Base-by-base conservation (phyloP, 2,329 filamentous ascomycete genomes). In the Tolypocladium album region DNA sequence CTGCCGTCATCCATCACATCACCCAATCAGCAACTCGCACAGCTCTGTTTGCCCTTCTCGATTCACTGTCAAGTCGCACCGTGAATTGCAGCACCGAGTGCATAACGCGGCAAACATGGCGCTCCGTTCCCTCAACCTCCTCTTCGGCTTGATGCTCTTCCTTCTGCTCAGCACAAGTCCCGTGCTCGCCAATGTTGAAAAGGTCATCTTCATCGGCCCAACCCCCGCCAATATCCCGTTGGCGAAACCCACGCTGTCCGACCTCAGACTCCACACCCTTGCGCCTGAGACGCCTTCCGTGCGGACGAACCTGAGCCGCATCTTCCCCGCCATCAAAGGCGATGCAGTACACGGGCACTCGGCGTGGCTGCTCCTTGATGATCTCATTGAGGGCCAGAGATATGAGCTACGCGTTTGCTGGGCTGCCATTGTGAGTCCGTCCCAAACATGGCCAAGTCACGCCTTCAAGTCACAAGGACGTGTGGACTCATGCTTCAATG, bases 381-480 rank as follows among this genome's bases (percentile, higher is more conserved):
- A 80, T 40, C 79, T 99, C 59, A 79, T 75, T n/a, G 81, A 84
- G 42, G 84, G 85, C 13, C 87, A 88, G 68, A 83, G 92, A 65
- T 97, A 97, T 79, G 94, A 99, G 78, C 82, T 96, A 56, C 86
- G 94, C 59, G 81, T 97, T 61, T 97, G 93, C 76, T 99, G 93
- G 92, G 82, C 91, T 62, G 94, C 94, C 47, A 94, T 88, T 62
- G 93, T 96, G 81, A 75, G 89, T 81, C 39, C 52, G 20, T 22
- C 50, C 31, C 31, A 36, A 22, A 22, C 6, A 22, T 55, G 31
- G 8, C 4, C 27, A 17, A n/a, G 31, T 13, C 9, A n/a, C 20
- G 9, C n/a, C 1, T 36, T 55, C 11, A 36, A 36, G 3, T n/a
- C 6, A 2, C 2, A 22, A 20, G 9, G 11, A 4, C 50, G 34